Evolutionary conservation across 352 stramenopile species (phyloP).

Genomic region (Globisporangium yorkense): DNA sequence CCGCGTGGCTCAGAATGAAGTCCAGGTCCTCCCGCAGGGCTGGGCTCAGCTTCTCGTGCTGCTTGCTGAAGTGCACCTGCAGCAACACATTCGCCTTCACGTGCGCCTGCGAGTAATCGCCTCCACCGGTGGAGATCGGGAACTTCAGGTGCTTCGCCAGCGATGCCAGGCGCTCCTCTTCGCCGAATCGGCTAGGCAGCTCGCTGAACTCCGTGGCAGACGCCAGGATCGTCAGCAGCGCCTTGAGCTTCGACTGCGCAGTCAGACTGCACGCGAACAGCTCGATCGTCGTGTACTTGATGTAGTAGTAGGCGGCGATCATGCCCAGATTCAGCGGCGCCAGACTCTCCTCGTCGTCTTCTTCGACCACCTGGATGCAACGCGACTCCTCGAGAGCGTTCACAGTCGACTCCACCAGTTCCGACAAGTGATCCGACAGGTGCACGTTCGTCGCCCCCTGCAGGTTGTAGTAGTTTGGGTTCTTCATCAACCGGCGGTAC

Average conservation of each 20-base stretch:
- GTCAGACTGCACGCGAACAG: conserved; percentile 97
- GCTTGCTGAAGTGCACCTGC: conserved; percentile 96
- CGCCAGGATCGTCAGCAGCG: conserved; percentile 96
- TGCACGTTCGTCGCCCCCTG: conserved; percentile 88
- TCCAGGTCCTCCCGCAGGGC: conserved; percentile 93
- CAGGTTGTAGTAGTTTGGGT: conserved; percentile 99
- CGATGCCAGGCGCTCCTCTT: conserved; percentile 92
- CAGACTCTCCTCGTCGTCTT: conserved; percentile 89
- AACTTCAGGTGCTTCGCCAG: conserved; percentile 94
- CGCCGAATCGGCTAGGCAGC: conserved; percentile 90
- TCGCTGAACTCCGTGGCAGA: conserved; percentile 95
- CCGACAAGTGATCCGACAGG: conserved; percentile 97
- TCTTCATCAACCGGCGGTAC: conserved; percentile 98
- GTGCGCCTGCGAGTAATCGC: conserved; percentile 90
- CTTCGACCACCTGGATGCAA: conserved; percentile 95
- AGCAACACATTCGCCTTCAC: conserved; percentile 97
- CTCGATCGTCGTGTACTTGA: conserved; percentile 99
- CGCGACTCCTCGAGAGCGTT: conserved; percentile 95
- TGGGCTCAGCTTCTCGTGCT: conserved; percentile 82
- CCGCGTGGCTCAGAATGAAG: conserved; percentile 85
- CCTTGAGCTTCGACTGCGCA: conserved; percentile 94
- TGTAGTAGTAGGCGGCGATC: conserved; percentile 99
- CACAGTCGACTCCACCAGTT: conserved; percentile 97
- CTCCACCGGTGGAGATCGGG: conserved; percentile 68
- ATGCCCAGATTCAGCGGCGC: conserved; percentile 98